These are phyloP conservation scores for Metrosideros polymorpha DNA, from an alignment of 441 rosid genomes.

Conservation along the genomic window DNA sequence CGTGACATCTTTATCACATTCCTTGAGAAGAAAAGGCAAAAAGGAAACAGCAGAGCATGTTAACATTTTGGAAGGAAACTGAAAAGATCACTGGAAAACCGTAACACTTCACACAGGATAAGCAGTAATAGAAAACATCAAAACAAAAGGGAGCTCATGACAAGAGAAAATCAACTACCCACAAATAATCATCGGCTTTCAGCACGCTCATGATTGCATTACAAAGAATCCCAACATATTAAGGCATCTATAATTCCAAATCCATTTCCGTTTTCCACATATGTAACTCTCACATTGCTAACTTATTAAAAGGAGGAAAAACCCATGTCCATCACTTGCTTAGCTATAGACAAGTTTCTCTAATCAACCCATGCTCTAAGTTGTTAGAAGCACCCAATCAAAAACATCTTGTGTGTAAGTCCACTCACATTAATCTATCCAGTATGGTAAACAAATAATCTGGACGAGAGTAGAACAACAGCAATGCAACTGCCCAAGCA, in stretches of 20 bases:
- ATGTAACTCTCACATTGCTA: not conserved
- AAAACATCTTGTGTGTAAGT: not conserved
- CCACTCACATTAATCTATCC: not conserved
- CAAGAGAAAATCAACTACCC: not conserved
- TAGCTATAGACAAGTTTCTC: not conserved
- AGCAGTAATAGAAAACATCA: not conserved
- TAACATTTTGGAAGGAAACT: not conserved
- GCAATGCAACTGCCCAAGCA: not conserved
- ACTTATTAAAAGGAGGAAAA: not conserved
- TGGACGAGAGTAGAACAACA: not conserved
- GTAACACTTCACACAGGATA: not conserved
- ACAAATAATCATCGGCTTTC: not conserved
- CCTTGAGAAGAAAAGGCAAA: slow-evolving; percentile 25
- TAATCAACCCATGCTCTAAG: not conserved
- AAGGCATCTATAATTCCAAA: not conserved
- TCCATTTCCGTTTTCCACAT: not conserved
- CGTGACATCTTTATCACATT: slow-evolving; percentile 6
- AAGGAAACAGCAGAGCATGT: not conserved
- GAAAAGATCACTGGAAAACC: not conserved
- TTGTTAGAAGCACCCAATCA: not conserved
- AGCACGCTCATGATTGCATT: not conserved
- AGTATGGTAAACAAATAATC: not conserved
- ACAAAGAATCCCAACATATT: not conserved
- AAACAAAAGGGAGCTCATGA: not conserved
- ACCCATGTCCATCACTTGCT: not conserved